These are phyloP conservation scores for Blastobotrys muscicola DNA, from an alignment of 805 yeast genomes.

Conservation along the genomic window DNA sequence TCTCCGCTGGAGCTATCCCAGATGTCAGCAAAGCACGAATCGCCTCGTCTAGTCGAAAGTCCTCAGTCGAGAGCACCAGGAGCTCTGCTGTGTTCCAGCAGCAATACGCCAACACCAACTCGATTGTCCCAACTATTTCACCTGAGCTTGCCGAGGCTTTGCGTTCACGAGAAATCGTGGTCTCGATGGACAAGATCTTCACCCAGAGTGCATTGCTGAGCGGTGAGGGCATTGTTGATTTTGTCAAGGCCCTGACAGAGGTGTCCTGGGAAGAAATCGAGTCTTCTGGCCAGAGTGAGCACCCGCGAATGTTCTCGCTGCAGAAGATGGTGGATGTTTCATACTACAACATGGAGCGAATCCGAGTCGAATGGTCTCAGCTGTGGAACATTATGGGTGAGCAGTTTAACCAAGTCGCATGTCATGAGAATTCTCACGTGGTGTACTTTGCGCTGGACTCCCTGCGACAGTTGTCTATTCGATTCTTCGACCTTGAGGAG, in stretches of 20 bases:
- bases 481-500: slow-evolving; percentile 90
- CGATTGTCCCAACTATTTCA: slow-evolving; percentile 8
- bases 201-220: slow-evolving; percentile 69
- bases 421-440: slow-evolving; percentile 64
- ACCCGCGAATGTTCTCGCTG: slow-evolving; percentile 85
- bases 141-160: slow-evolving; percentile 27
- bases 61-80: slow-evolving; percentile 14
- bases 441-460: slow-evolving; percentile 91
- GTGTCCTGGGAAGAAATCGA: slow-evolving; percentile 88
- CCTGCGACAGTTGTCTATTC: slow-evolving; percentile 80
- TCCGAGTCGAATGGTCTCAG: slow-evolving; percentile 92
- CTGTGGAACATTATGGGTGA: slow-evolving; percentile 91
- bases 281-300: slow-evolving; percentile 67
- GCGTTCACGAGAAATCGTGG: slow-evolving; percentile 26
- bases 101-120: background rate
- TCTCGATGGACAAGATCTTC: slow-evolving; percentile 75
- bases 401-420: slow-evolving; percentile 76
- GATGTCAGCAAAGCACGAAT: slow-evolving; percentile 72
- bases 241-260: slow-evolving; percentile 76
- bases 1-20: slow-evolving; percentile 75
- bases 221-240: slow-evolving; percentile 78
- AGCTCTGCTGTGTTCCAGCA: background rate
- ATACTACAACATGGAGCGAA: slow-evolving; percentile 94
- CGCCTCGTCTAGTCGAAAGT: slow-evolving; percentile 30
- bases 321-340: slow-evolving; percentile 97